A percentile compares a stretch with the other conserved stretches of the same genome.
phyloP scores from a whole-genome alignment of 805 yeast genomes.

The Candida nemodendra region DNA sequence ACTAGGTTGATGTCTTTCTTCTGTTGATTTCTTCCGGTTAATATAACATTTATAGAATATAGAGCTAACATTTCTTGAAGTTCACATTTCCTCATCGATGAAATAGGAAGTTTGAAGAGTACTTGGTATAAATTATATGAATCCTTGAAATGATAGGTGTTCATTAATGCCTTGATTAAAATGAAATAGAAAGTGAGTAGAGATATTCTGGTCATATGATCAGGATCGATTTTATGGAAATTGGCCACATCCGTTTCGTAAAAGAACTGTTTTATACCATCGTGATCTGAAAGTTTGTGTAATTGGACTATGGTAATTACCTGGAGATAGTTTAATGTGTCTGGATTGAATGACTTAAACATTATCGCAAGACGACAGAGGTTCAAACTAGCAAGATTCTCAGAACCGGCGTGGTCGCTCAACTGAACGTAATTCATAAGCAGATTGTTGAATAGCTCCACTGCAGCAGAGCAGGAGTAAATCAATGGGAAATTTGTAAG shows the following conservation, averaged over 20 bases:
- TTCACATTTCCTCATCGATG: neutral
- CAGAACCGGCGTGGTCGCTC: slow-evolving; percentile 1
- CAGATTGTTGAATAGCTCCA: slow-evolving; percentile 9
- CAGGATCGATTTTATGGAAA: slow-evolving; percentile 16
- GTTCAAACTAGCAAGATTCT: slow-evolving; percentile 4
- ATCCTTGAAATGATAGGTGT: slow-evolving; percentile 12
- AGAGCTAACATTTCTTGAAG: slow-evolving; percentile 12
- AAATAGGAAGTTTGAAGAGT: slow-evolving; percentile 17
- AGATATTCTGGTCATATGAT: slow-evolving; percentile 5
- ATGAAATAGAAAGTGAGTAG: slow-evolving; percentile 19
- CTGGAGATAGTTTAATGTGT: slow-evolving; percentile 9
- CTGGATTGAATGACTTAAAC: slow-evolving; percentile 1
- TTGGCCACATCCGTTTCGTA: slow-evolving; percentile 1
- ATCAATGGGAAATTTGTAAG: slow-evolving; percentile 4
- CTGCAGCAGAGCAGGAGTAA: slow-evolving; percentile 1
- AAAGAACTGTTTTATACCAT: slow-evolving; percentile 6
- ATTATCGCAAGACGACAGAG: slow-evolving; percentile 4
- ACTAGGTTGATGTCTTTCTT: slow-evolving; percentile 12
- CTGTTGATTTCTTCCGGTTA: slow-evolving; percentile 7
- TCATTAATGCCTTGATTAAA: slow-evolving; percentile 19
- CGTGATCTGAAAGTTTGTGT: neutral
- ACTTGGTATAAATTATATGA: slow-evolving; percentile 21
- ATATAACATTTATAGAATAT: slow-evolving; percentile 19
- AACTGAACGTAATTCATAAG: slow-evolving; percentile 3
- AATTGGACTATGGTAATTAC: slow-evolving; percentile 9